phyloP scores from a whole-genome alignment of 441 rosid species.

The Daphne laureola region DNA sequence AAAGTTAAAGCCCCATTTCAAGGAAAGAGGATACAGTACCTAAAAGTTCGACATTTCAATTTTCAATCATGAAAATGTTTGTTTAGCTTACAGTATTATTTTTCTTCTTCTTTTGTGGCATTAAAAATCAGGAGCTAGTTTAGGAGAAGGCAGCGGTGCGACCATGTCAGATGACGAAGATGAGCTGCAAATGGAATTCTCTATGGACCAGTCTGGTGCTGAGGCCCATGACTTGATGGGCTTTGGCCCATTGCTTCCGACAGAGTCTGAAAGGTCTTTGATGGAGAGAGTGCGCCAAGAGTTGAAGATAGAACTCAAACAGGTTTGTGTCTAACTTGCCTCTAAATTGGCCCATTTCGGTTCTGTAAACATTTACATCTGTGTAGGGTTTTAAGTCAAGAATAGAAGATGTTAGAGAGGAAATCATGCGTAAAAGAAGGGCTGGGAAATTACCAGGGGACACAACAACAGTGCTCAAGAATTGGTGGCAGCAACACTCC shows the following conservation, averaged over 20 bases:
- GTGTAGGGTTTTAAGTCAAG: conserved; percentile 81
- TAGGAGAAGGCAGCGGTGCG: conserved; percentile 84
- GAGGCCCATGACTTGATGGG: conserved; percentile 81
- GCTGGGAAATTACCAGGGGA: conserved; percentile 99
- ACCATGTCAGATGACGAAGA: conserved; percentile 98
- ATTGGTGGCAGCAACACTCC: conserved; percentile 95
- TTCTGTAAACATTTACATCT: too few species aligned
- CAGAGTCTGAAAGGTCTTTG: conserved; percentile 90
- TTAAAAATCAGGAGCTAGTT: conserved; percentile 43
- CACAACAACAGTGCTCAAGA: conserved; percentile 87
- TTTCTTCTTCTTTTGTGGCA: not conserved
- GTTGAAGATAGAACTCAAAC: conserved; percentile 86
- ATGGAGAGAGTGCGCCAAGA: conserved; percentile 98
- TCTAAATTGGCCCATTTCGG: too few species aligned
- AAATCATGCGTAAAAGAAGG: conserved; percentile 84
- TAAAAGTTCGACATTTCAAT: too few species aligned
- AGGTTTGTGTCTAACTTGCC: conserved; percentile 22
- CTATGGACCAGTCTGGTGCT: conserved; percentile 50
- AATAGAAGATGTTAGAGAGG: conserved; percentile 96
- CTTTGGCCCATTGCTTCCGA: conserved; percentile 86
- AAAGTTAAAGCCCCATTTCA: too few species aligned
- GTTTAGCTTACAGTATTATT: too few species aligned
- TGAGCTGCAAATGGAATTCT: conserved; percentile 72
- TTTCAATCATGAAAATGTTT: too few species aligned
- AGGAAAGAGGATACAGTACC: too few species aligned